Evolutionary conservation across 176 grass and related monocot species (phyloP), one percentile per base, ranked within the genome.

Genomic region (Lolium rigidum): DNA sequence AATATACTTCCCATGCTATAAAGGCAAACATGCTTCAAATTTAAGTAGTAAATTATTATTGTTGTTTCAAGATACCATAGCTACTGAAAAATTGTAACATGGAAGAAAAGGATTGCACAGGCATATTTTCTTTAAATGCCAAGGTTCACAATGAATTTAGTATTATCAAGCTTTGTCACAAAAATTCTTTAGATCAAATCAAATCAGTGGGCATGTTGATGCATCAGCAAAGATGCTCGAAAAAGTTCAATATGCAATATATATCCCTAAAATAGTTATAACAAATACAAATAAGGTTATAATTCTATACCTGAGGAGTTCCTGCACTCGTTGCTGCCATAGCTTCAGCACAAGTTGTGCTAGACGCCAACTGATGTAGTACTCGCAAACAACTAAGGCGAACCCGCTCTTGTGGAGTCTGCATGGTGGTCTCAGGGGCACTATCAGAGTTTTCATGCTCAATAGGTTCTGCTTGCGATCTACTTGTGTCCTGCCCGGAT

Each of bases 241-340:
- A 43, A 43, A 69, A 83, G 56, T 79, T 64, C 16, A 43, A 24
- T 49, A 69, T 63, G 20, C 43, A 24, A 71, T 51, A 21, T 21
- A 4, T 21, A 4, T 10, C 50, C n/a, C 31, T n/a, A 50, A 38
- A 65, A 64, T 57, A 74, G 49, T 63, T 77, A 18, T 25, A 85
- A 52, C 38, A 55, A 51, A 80, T n/a, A 77, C 84, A 79, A 72
- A 83, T 26, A 39, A 86, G 24, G 82, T 77, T 62, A 47, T 21
- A 81, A 86, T 60, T 80, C 6, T 54, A 50, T 94, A 99, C 97
- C 97, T 99, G 97, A 93, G 97, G 94, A 83, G 92, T 96, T 92
- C 97, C 97, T 89, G 74, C 92, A 90, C 97, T 99, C 63, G 97
- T 99, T 82, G 97, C 87, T 31, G 97, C 97, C 97, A 99, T 99